A percentile compares a stretch with the other conserved stretches of the same genome.
Evolutionary conservation across 78 protist genomes (phyloP).

Genomic region (Speleostelium caveatum): DNA sequence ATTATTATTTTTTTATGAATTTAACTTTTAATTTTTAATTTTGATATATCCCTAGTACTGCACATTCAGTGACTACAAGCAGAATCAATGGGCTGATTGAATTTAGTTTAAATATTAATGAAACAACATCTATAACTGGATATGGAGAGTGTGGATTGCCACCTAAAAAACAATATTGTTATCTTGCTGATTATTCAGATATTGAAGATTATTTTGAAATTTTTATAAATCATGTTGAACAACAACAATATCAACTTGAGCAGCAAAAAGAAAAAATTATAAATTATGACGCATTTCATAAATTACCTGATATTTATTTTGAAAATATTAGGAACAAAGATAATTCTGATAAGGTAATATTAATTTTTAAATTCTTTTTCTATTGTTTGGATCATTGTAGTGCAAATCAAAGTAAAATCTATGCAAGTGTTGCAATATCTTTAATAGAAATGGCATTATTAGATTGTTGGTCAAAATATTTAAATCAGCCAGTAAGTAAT

Average conservation of each 20-base stretch:
- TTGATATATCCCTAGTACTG: slow-evolving; percentile 58
- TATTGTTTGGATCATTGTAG: slow-evolving; percentile 60
- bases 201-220: slow-evolving; percentile 13
- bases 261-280: background rate
- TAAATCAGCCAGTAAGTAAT: slow-evolving; percentile 27
- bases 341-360: background rate
- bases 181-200: slow-evolving; percentile 59
- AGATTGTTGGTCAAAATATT: slow-evolving; percentile 59
- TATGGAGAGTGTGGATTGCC: slow-evolving; percentile 79
- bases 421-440: slow-evolving; percentile 40
- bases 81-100: slow-evolving; percentile 50
- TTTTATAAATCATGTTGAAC: background rate
- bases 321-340: background rate
- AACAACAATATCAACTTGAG: background rate
- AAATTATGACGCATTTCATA: slow-evolving; percentile 33
- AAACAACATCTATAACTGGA: background rate
- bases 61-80: slow-evolving; percentile 71
- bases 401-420: slow-evolving; percentile 7
- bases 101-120: slow-evolving; percentile 6
- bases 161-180: slow-evolving; percentile 69
- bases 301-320: slow-evolving; percentile 4
- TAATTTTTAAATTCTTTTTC: slow-evolving; percentile 1
- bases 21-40: background rate
- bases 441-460: slow-evolving; percentile 62
- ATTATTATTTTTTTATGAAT: background rate